Percentiles rank a stretch among this genome's conserved stretches.
Conservation (phyloP, 768 basidiomycete species). For the Psilocybe subaeruginosa region DNA sequence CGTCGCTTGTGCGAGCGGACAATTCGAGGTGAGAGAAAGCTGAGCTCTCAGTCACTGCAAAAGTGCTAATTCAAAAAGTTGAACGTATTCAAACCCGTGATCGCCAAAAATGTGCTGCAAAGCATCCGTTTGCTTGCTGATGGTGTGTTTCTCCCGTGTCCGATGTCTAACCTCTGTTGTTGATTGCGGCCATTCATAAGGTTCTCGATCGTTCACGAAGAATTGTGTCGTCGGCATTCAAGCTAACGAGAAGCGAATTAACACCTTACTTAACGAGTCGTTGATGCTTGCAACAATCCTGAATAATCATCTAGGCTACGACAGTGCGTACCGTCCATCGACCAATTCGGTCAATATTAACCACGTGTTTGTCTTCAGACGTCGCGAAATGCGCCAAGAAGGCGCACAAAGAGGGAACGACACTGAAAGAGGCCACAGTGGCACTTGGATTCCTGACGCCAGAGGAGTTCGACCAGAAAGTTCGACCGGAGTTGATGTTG, state of each 20-base stretch:
- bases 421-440: slow-evolving; percentile 94
- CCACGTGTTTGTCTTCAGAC: slow-evolving; percentile 51
- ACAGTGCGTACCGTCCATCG: slow-evolving; percentile 63
- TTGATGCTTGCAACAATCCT: slow-evolving; percentile 98
- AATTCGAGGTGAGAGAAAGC: slow-evolving; percentile 79
- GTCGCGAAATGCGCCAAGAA: slow-evolving; percentile 99
- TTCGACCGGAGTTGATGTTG: slow-evolving; percentile 90
- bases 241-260: slow-evolving; percentile 95
- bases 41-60: neutral
- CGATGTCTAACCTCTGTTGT: slow-evolving; percentile 8
- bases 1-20: slow-evolving; percentile 92
- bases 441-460: slow-evolving; percentile 81
- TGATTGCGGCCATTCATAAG: slow-evolving; percentile 37
- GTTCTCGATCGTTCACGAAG: slow-evolving; percentile 91
- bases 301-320: slow-evolving; percentile 95
- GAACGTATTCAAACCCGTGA: slow-evolving; percentile 99
- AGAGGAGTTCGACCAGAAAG: slow-evolving; percentile 95
- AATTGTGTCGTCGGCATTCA: slow-evolving; percentile 96
- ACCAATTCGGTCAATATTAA: slow-evolving; percentile 8
- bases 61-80: slow-evolving; percentile 49
- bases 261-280: slow-evolving; percentile 87
- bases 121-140: slow-evolving; percentile 93
- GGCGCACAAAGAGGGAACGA: slow-evolving; percentile 98
- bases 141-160: slow-evolving; percentile 48
- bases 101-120: slow-evolving; percentile 97